A percentile compares a stretch with the other conserved stretches of the same genome.
Conservation (phyloP, 2,329 filamentous ascomycete genomes). For the Aureobasidium vineae region DNA sequence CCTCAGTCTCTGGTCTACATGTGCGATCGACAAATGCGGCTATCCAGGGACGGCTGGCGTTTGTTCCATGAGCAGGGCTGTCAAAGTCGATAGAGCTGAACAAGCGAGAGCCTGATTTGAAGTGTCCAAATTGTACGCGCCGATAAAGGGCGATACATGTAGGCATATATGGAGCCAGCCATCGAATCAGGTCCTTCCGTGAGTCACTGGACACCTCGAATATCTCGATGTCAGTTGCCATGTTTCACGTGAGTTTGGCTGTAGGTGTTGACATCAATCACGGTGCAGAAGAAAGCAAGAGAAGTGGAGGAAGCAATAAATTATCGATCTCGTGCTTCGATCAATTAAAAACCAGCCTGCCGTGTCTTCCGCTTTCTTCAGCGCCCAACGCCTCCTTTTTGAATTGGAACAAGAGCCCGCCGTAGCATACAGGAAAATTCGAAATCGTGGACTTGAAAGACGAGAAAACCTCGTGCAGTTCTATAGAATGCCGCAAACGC, state of each 20-base stretch:
- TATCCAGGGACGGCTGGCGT: conserved; percentile 43
- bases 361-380: not conserved
- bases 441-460: conserved; percentile 3
- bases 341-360: not conserved
- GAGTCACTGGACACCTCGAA: conserved; percentile 4
- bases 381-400: conserved; percentile 22
- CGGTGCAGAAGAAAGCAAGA: not conserved
- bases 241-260: not conserved
- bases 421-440: not conserved
- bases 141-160: conserved; percentile 60
- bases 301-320: conserved; percentile 12
- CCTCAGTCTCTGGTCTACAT: conserved; percentile 61
- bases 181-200: conserved; percentile 41
- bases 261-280: not conserved
- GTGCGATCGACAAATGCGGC: conserved; percentile 62
- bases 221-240: not conserved
- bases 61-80: not conserved
- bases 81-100: conserved; percentile 40
- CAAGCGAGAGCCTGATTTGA: conserved; percentile 47
- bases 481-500: conserved; percentile 26
- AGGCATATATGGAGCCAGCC: conserved; percentile 55
- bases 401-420: not conserved
- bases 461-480: conserved; percentile 24
- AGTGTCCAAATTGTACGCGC: conserved; percentile 59
- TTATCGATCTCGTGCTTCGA: conserved; percentile 18